These are phyloP conservation scores for Scedosporium minutisporum DNA, from an alignment of 2,329 filamentous ascomycete species.

Conservation along the genomic window DNA sequence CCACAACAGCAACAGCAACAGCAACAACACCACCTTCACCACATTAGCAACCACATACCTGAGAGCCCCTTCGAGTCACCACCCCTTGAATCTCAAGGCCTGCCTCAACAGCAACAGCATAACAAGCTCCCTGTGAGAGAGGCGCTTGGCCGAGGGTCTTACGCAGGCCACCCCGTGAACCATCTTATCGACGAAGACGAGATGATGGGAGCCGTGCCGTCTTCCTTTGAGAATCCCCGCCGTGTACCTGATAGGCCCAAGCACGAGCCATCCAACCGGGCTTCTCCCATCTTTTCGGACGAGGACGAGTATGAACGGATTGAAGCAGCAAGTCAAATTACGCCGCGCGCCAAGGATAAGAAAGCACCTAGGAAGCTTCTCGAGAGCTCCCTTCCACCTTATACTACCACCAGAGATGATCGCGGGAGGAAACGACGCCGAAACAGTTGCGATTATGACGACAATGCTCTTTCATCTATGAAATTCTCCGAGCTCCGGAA, in stretches of 20 bases:
- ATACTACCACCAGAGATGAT: slow-evolving; percentile 12
- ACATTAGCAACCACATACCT: background rate
- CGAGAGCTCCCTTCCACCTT: slow-evolving; percentile 14
- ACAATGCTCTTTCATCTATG: slow-evolving; percentile 45
- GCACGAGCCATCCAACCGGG: background rate
- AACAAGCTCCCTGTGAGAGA: slow-evolving; percentile 31
- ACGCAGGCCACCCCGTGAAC: slow-evolving; percentile 10
- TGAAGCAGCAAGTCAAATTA: slow-evolving; percentile 6
- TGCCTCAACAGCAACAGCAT: slow-evolving; percentile 11
- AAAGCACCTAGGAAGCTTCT: slow-evolving; percentile 12
- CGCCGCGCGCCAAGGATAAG: slow-evolving; percentile 10
- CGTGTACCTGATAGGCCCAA: background rate
- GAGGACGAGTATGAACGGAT: slow-evolving; percentile 11
- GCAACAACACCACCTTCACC: slow-evolving; percentile 2
- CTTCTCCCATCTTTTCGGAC: slow-evolving; percentile 7
- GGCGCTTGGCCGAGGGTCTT: slow-evolving; percentile 17
- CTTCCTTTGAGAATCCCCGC: background rate
- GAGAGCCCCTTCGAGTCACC: slow-evolving; percentile 2
- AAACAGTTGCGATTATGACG: slow-evolving; percentile 45
- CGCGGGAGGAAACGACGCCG: slow-evolving; percentile 29
- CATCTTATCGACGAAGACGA: slow-evolving; percentile 11
- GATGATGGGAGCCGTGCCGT: slow-evolving; percentile 14
- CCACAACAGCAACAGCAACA: slow-evolving; percentile 1
- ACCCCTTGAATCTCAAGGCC: background rate
- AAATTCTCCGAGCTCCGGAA: slow-evolving; percentile 37